Conservation (phyloP, 495 filamentous ascomycete genomes). For the Monascus purpureus region DNA sequence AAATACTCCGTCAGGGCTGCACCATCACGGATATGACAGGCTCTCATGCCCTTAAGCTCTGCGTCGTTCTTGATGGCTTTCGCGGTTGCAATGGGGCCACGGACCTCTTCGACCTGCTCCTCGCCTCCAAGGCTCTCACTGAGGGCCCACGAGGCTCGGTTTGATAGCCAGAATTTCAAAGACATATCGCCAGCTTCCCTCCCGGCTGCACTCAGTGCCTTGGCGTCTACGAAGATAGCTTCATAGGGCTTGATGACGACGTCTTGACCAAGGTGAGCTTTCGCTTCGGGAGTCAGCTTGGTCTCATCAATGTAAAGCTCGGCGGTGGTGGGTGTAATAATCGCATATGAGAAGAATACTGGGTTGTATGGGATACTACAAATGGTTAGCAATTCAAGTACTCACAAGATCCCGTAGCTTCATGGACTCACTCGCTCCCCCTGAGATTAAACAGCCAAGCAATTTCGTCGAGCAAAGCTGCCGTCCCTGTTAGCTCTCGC, state of each 20-base stretch:
- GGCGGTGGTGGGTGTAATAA: conserved; percentile 67
- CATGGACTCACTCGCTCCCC: conserved; percentile 60
- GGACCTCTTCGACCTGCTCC: conserved; percentile 67
- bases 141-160: conserved; percentile 85
- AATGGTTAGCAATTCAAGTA: conserved; percentile 6
- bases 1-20: conserved; percentile 88
- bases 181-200: conserved; percentile 19
- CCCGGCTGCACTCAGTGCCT: conserved; percentile 36
- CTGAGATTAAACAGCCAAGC: conserved; percentile 97
- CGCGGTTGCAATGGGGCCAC: conserved; percentile 81
- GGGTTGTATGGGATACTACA: conserved; percentile 88
- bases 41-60: conserved; percentile 85
- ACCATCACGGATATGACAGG: conserved; percentile 89
- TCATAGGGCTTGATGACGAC: conserved; percentile 75
- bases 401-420: background rate
- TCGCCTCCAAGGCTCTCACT: conserved; percentile 81
- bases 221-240: conserved; percentile 65
- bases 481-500: background rate
- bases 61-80: conserved; percentile 96
- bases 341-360: conserved; percentile 94
- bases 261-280: conserved; percentile 55
- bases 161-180: conserved; percentile 74
- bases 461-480: conserved; percentile 86
- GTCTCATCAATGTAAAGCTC: conserved; percentile 74
- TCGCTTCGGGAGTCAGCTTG: conserved; percentile 58